Evolutionary conservation across 208 protist genomes (phyloP).

Genomic region (Crithidia bombi): DNA sequence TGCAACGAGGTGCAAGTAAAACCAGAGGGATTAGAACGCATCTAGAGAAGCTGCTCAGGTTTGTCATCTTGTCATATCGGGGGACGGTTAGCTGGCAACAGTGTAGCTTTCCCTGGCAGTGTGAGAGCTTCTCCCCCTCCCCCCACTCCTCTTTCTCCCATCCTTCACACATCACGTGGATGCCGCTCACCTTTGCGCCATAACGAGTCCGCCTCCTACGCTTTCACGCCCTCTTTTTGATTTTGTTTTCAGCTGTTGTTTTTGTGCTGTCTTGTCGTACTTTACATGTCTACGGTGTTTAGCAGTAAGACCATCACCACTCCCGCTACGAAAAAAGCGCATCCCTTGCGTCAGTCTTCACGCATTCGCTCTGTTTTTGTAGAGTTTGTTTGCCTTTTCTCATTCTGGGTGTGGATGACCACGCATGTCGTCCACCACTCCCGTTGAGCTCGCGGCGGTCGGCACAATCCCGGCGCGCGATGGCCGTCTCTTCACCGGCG

Average conservation of each 20-base stretch:
- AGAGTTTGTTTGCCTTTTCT: conserved; percentile 8
- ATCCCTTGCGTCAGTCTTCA: no score
- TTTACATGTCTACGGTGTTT: no score
- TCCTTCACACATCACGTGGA: background rate
- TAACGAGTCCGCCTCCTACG: background rate
- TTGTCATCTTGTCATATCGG: no score
- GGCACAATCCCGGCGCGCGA: conserved; percentile 25
- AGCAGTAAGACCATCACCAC: no score
- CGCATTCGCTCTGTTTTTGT: background rate
- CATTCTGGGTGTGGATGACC: background rate
- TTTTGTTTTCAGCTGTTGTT: background rate
- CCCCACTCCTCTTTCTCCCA: no score
- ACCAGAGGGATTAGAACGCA: no score
- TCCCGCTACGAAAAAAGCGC: no score
- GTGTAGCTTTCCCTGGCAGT: no score
- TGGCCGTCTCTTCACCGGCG: background rate
- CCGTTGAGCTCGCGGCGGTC: conserved; percentile 20
- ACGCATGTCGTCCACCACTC: conserved; percentile 17
- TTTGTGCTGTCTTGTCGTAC: background rate
- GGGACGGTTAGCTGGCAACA: no score
- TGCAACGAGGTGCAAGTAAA: no score
- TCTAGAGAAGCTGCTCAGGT: no score
- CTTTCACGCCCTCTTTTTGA: background rate
- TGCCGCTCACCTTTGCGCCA: background rate
- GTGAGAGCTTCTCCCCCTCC: no score